Base-by-base conservation (phyloP, 208 protist genomes). In the Wallacemonas sp. region DNA sequence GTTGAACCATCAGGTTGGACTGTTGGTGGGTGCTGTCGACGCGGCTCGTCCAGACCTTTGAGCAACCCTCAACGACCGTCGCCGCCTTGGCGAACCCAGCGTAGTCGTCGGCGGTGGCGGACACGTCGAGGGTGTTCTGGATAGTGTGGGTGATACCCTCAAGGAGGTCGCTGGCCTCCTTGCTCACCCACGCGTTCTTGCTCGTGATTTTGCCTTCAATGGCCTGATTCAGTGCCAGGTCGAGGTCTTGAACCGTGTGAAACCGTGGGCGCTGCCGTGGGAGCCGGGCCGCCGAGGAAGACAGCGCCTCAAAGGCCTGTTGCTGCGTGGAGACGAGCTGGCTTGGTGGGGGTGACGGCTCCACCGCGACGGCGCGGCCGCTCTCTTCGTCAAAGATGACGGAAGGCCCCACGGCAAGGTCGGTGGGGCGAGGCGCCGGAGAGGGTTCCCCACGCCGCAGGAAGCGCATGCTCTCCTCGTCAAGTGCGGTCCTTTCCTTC, bases 31-130 rank as follows among this genome's bases (percentile, higher is more conserved):
- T 96, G 73, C 85, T 93, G 71, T 96, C 91, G 12, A 96, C 91
- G 9, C 91, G 88, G 52, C 81, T 89, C n/a, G 88, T 93, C 87
- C 88, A 96, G 39, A 96, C 89, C 70, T 96, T 96, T 21, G 88
- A 92, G 73, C 91, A 93, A n/a, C 91, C 89, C 72, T 96, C 88
- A 67, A 96, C 91, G n/a, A 96, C 84, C 13, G 85, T 94, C 27
- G 91, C 91, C 10, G 87, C 88, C 78, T 96, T 96, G 9, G 91
- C 78, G 63, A 96, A 96, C 52, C 87, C 87, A 17, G 81, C 61
- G 79, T 93, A 94, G 69, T 93, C 87, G 48, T 96, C 91, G 17
- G 66, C 65, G 4, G 69, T 63, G 22, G 70, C 76, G 2, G 72
- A 76, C 13, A 39, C 32, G 34, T 91, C 83, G 24, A 96, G 65